Conservation (phyloP, 2,329 filamentous ascomycete genomes). For the Clarireedia sp. region DNA sequence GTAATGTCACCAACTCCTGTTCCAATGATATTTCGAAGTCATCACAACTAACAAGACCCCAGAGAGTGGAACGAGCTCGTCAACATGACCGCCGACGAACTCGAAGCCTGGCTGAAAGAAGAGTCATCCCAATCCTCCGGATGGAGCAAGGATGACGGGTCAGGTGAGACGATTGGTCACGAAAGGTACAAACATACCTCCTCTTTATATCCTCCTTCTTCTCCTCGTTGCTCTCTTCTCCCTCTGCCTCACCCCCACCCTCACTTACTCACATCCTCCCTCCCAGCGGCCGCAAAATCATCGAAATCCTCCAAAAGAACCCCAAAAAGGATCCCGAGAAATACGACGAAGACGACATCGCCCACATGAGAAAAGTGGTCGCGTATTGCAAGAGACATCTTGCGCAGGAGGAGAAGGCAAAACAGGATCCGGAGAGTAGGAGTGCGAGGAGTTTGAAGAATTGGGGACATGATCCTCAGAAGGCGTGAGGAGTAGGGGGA, state of each 20-base stretch:
- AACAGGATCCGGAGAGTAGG: conserved; percentile 41
- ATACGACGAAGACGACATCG: conserved; percentile 35
- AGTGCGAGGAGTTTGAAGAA: conserved; percentile 55
- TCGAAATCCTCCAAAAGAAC: no score
- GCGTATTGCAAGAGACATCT: conserved; percentile 60
- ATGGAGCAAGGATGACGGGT: conserved; percentile 49
- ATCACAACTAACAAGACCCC: no score
- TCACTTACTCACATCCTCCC: no score
- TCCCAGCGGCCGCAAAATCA: no score
- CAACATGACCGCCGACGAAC: conserved; percentile 55
- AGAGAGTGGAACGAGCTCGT: conserved; percentile 59
- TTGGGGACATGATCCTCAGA: conserved; percentile 49
- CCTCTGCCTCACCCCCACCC: no score
- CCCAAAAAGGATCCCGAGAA: background rate
- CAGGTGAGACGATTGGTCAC: conserved; percentile 56
- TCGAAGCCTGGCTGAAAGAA: conserved; percentile 53
- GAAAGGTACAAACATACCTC: conserved; percentile 34
- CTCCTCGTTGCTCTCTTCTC: no score
- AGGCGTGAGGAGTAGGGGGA: conserved; percentile 25
- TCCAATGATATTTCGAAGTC: no score
- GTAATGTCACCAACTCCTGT: no score
- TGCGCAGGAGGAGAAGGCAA: conserved; percentile 51
- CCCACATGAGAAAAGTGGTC: conserved; percentile 56
- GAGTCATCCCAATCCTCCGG: conserved; percentile 51
- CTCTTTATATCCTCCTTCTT: no score